Base-by-base conservation (phyloP, 768 basidiomycete genomes). In the Pleurotus sapidus region DNA sequence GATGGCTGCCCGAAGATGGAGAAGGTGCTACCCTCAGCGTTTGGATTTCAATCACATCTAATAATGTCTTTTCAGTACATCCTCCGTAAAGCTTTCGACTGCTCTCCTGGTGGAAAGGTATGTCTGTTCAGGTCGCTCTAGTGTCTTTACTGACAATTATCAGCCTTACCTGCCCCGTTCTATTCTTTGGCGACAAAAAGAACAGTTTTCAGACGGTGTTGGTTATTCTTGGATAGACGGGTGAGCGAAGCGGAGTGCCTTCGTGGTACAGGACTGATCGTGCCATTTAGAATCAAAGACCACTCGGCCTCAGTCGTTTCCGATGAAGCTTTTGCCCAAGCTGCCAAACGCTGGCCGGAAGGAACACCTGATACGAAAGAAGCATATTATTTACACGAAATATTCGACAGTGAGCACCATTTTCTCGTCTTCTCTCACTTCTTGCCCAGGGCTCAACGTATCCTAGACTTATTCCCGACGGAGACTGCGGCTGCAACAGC, bases 191-290 rank as follows among this genome's bases (percentile, higher is more conserved):
- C 83, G 97, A 57, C 97, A 99, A 71, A 99, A 99, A 71, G 97
- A 99, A 74, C 95, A 98, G 66, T 99, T 99, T 77, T 98, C 95
- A 1, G 97, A 99, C 66, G 97, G 97, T 55, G 95, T 97, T 55
- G 95, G 96, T 30, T 98, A 97, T 74, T 95, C 94, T 30, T 98
- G 96, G 95, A 98, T 98, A 67, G 95, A 98, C 65, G 93, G 95
- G 91, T 91, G 65, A 43, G 81, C 30, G 45, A 11, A 20, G 6
- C 55, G 37, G 45, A 37, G 49, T 46, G 18, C 30, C 30, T 34
- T 34, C 11, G 30, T 34, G 30, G 30, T 34, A 34, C 30, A 11
- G 9, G 8, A 11, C 30, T 11, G 11, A 34, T 11, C 11, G 30
- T 11, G 11, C 30, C 30, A 34, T 34, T 58, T 59, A 58, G 65